These are phyloP conservation scores for Chaetomidium leptoderma DNA, from an alignment of 495 filamentous ascomycete species.

Conservation along the genomic window DNA sequence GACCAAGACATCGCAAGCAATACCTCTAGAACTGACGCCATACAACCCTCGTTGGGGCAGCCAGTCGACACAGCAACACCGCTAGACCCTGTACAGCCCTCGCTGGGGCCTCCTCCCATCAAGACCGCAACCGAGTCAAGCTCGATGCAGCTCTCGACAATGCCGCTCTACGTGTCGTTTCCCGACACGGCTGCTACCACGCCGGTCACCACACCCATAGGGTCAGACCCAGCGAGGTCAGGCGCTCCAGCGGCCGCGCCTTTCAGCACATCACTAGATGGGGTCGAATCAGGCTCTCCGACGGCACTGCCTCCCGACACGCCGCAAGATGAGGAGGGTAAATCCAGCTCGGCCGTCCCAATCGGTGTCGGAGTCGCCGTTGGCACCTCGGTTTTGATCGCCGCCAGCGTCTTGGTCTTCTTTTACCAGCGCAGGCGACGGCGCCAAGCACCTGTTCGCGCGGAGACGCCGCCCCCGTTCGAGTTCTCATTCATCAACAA, in stretches of 20 bases:
- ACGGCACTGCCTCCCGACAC: not conserved
- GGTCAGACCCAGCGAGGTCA: not conserved
- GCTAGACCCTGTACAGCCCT: not conserved
- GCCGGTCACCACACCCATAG: not conserved
- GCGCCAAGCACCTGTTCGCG: constrained; percentile 15
- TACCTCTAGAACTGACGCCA: not conserved
- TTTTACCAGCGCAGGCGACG: constrained; percentile 25
- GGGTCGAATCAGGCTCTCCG: not conserved
- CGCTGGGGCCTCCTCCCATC: not conserved
- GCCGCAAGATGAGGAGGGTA: not conserved
- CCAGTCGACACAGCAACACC: no score
- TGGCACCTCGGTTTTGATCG: constrained; percentile 19
- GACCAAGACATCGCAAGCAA: not conserved
- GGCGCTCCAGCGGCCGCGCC: not conserved
- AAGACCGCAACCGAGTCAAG: not conserved
- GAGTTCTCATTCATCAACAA: constrained; percentile 11
- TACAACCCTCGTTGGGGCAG: not conserved
- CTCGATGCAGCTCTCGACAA: not conserved
- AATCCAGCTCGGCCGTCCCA: constrained; percentile 5
- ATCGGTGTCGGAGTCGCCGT: constrained; percentile 24
- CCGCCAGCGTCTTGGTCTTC: constrained; percentile 17
- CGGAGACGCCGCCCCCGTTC: constrained; percentile 23
- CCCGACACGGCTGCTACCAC: not conserved
- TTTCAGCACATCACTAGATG: not conserved
- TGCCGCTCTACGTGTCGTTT: no score